A percentile compares a stretch with the other conserved stretches of the same genome.
phyloP scores from a whole-genome alignment of 1,284 basidiomycete genomes.

The Marasmius tenuissimus region DNA sequence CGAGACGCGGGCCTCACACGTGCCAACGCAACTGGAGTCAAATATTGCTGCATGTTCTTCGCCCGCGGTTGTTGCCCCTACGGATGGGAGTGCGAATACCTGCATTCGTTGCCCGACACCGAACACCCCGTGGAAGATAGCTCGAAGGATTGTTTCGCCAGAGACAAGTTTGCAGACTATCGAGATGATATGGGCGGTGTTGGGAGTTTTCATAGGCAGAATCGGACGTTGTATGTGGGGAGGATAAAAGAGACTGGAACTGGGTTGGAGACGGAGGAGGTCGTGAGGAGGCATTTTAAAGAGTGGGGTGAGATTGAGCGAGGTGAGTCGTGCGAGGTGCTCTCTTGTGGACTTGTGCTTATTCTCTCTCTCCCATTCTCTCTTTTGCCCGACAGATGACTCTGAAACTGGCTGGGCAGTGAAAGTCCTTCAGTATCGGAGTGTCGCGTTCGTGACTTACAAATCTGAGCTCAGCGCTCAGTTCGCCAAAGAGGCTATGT shows the following conservation, averaged over 20 bases:
- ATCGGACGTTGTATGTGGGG: slow-evolving; percentile 94
- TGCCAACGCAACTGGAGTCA: slow-evolving; percentile 87
- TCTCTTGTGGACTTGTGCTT: not conserved
- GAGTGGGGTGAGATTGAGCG: slow-evolving; percentile 97
- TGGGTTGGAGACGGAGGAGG: slow-evolving; percentile 87
- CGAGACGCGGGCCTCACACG: slow-evolving; percentile 91
- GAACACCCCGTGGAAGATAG: slow-evolving; percentile 77
- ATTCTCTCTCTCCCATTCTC: slow-evolving; percentile 7
- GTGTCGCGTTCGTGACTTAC: slow-evolving; percentile 97
- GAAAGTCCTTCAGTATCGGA: slow-evolving; percentile 90
- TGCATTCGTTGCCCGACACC: slow-evolving; percentile 84
- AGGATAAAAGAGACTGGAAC: slow-evolving; percentile 90
- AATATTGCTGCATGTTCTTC: slow-evolving; percentile 95
- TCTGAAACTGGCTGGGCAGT: slow-evolving; percentile 49
- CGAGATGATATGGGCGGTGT: slow-evolving; percentile 99
- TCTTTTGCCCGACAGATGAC: slow-evolving; percentile 23
- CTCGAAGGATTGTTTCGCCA: slow-evolving; percentile 94
- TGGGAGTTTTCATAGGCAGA: slow-evolving; percentile 91
- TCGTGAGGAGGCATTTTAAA: slow-evolving; percentile 88
- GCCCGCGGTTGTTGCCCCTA: slow-evolving; percentile 96
- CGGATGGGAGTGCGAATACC: slow-evolving; percentile 95
- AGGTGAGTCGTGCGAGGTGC: slow-evolving; percentile 53
- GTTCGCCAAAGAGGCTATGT: slow-evolving; percentile 99
- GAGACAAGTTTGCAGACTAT: slow-evolving; percentile 97
- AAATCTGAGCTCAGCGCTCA: slow-evolving; percentile 84